Base-by-base conservation (phyloP, 441 rosid genomes). In the Gossypium davidsonii region DNA sequence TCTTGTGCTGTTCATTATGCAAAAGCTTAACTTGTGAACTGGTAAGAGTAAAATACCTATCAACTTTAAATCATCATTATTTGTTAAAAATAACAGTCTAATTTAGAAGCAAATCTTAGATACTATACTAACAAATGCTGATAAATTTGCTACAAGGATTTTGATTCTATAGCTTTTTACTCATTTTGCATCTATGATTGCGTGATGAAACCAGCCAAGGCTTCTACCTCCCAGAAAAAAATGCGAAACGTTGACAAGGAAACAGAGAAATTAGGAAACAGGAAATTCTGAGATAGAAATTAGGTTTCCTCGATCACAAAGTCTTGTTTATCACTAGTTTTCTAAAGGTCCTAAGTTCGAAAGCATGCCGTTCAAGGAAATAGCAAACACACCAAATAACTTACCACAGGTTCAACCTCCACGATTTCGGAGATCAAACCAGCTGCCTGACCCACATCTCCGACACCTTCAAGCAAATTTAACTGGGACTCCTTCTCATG, bases 361-460 rank as follows among this genome's bases (percentile, higher is more conserved):
- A n/a, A 6, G 39, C 57, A 15, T 20, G 60, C 59, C 1, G 10
- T 15, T 26, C 34, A 70, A 55, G 25, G 31, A 69, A 61, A 1
- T 15, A 55, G 61, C 31, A 42, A 58, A 57, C 34, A 63, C 7
- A 68, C 44, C 51, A 39, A 71, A 46, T 55, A 71, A 80, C 97
- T 91, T 81, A 90, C 99, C 91, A 89, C 64, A 21, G 99, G 98
- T 85, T 92, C 94, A 65, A 90, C 89, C 88, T 96, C 91, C 71
- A 85, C 77, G 64, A 92, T 90, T 85, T 94, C 98, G 62, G 98
- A 83, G 26, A 81, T 76, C 64, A 79, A 55, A 69, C 77, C 66
- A 39, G 73, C 73, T 69, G 80, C 73, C 70, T 37, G 83, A 65
- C 82, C 81, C 31, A 84, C 57, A 77, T 79, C 89, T 75, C 79